Evolutionary conservation across 495 filamentous ascomycete genomes (phyloP).

Genomic region (Staphylotrichum tortipilum): DNA sequence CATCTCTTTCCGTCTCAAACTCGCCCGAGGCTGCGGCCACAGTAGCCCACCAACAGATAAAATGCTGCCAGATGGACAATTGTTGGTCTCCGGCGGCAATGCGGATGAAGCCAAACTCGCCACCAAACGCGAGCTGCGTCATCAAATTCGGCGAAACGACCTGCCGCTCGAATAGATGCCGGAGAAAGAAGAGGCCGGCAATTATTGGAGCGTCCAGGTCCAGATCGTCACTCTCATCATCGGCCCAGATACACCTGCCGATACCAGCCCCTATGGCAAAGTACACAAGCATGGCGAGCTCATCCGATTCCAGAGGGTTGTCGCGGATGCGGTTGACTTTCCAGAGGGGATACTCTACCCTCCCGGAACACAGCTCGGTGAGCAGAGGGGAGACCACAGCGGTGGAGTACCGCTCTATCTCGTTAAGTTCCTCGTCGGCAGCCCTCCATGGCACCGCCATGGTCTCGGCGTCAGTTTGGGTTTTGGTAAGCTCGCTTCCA

Average conservation of each 20-base stretch:
- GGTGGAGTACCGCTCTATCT: neutral
- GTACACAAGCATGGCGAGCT: neutral
- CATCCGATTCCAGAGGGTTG: neutral
- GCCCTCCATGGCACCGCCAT: neutral
- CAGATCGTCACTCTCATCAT: neutral
- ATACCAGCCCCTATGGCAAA: neutral
- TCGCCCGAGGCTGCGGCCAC: neutral
- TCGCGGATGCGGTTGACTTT: neutral
- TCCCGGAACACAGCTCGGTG: neutral
- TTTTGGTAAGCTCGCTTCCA: neutral
- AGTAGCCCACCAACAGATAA: neutral
- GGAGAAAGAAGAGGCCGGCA: neutral
- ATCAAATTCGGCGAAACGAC: neutral
- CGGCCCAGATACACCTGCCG: neutral
- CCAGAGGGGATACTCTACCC: neutral
- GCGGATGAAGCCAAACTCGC: neutral
- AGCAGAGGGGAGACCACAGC: neutral
- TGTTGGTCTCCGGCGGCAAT: neutral
- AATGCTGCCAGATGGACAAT: neutral
- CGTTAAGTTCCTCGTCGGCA: neutral
- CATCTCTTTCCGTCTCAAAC: neutral
- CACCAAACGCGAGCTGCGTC: neutral
- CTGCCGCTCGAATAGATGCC: neutral
- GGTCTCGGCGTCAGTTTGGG: neutral
- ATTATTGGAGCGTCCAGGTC: neutral